Evolutionary conservation across 2,329 filamentous ascomycete genomes (phyloP), one percentile per base, ranked within the genome.

Genomic region (Emergomyces africanus): DNA sequence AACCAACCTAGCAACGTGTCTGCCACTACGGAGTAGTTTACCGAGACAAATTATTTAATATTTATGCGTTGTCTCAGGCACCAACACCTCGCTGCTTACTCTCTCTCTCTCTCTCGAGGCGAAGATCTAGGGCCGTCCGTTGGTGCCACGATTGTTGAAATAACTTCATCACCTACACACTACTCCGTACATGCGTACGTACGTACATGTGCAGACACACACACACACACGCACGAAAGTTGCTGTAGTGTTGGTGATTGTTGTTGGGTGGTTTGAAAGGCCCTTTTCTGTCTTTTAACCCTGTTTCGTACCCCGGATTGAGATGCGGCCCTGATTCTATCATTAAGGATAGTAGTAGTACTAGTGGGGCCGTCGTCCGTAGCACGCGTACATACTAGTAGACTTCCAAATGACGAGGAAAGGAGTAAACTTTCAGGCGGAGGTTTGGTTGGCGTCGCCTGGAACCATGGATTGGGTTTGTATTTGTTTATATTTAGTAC

Each of bases 41-140:
- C n/a, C n/a, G n/a, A n/a, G n/a, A n/a, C n/a, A n/a, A n/a, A n/a
- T n/a, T n/a, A n/a, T n/a, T n/a, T n/a, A n/a, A n/a, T n/a, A n/a
- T n/a, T n/a, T n/a, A 53, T 83, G 9, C 86, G 53, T 15, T 44
- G 39, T 55, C 25, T 55, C 53, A 55, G 53, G 53, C 53, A 55
- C 44, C n/a, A 28, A 20, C 23, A n/a, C 18, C 23, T 44, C 25
- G 2, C n/a, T n/a, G n/a, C n/a, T 14, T 20, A 8, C 9, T 25
- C 33, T 20, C 39, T 50, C 35, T 28, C 49, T 55, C 39, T 20
- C 51, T n/a, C n/a, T n/a, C n/a, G n/a, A n/a, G 9, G 39, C 8
- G 53, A 39, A 42, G 37, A 55, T 42, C 37, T 33, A 39, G 39
- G 37, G 37, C 9, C 23, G 8, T 55, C 28, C 4, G 53, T 44